phyloP scores from a whole-genome alignment of 2,329 filamentous ascomycete genomes.

The Massarina eburnea region DNA sequence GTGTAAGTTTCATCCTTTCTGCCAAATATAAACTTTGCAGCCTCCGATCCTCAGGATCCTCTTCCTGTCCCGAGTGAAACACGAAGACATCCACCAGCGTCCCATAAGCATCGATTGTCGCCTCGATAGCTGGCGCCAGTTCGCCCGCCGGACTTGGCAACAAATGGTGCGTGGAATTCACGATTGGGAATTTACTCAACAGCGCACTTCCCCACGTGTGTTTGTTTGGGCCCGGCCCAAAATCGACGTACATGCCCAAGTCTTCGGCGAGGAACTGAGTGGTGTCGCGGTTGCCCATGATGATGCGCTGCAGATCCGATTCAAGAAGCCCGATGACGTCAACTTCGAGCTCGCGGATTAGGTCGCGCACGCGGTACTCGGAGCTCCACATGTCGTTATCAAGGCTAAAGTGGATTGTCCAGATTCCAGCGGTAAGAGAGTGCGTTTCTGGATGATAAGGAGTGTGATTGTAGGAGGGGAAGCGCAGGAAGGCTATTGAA shows the following conservation, averaged over 20 bases:
- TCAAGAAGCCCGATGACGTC: conserved; percentile 95
- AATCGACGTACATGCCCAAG: conserved; percentile 98
- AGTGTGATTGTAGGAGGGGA: conserved; percentile 88
- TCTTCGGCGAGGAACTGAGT: conserved; percentile 96
- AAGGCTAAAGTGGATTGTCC: conserved; percentile 97
- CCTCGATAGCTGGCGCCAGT: conserved; percentile 91
- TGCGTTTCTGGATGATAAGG: conserved; percentile 88
- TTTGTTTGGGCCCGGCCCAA: conserved; percentile 95
- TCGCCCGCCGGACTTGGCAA: conserved; percentile 92
- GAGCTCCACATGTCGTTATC: conserved; percentile 99
- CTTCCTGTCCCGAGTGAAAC: conserved; percentile 98
- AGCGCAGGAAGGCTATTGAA: conserved; percentile 81
- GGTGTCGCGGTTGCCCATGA: conserved; percentile 98
- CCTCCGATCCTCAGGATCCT: conserved; percentile 87
- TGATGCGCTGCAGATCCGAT: conserved; percentile 91
- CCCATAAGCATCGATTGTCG: conserved; percentile 92
- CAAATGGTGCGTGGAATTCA: conserved; percentile 95
- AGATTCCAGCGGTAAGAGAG: conserved; percentile 90
- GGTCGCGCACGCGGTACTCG: conserved; percentile 87
- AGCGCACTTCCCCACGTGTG: conserved; percentile 96
- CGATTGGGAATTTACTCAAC: conserved; percentile 94
- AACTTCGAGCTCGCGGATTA: conserved; percentile 92
- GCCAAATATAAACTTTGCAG: conserved; percentile 85
- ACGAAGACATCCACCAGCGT: conserved; percentile 91
- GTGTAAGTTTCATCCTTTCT: conserved; percentile 80